Percentiles rank a stretch among this genome's conserved stretches.
Conservation (phyloP, 441 rosid genomes). For the Arabidopsis hybrid region DNA sequence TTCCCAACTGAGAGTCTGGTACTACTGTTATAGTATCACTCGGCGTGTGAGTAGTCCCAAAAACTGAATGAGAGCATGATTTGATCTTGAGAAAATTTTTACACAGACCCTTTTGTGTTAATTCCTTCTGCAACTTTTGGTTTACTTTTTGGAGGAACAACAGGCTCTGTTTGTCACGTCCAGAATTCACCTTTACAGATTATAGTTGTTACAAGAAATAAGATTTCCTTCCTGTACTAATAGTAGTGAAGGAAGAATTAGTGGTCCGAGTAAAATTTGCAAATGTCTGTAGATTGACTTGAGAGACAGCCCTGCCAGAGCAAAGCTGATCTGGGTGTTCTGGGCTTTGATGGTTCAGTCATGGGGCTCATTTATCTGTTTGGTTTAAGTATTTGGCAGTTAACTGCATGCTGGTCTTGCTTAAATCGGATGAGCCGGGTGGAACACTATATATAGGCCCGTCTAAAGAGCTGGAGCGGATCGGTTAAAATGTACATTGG, state of each 20-base stretch:
- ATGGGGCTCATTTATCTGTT: no score
- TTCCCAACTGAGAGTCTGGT: conserved; percentile 10
- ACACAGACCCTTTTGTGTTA: conserved; percentile 25
- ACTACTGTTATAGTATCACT: conserved; percentile 14
- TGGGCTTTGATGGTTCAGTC: background rate
- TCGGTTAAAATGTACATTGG: no score
- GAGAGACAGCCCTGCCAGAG: background rate
- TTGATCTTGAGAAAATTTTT: conserved; percentile 15
- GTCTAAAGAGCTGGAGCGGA: no score
- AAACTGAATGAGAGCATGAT: conserved; percentile 27
- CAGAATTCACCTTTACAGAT: conserved; percentile 10
- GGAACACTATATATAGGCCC: background rate
- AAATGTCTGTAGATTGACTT: background rate
- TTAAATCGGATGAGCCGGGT: background rate
- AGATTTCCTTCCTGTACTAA: no score
- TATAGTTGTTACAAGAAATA: conserved; percentile 14
- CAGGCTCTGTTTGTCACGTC: conserved; percentile 17
- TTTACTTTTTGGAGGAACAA: conserved; percentile 23
- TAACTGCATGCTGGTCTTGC: background rate
- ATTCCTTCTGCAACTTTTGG: background rate
- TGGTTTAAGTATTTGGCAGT: background rate
- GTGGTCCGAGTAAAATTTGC: background rate
- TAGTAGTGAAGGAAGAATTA: no score
- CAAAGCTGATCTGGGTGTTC: background rate
- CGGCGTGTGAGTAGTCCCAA: conserved; percentile 36